Percentiles rank a stretch among this genome's conserved stretches.
phyloP scores from a whole-genome alignment of 2,329 filamentous ascomycete genomes.

The Colletotrichum sp. region DNA sequence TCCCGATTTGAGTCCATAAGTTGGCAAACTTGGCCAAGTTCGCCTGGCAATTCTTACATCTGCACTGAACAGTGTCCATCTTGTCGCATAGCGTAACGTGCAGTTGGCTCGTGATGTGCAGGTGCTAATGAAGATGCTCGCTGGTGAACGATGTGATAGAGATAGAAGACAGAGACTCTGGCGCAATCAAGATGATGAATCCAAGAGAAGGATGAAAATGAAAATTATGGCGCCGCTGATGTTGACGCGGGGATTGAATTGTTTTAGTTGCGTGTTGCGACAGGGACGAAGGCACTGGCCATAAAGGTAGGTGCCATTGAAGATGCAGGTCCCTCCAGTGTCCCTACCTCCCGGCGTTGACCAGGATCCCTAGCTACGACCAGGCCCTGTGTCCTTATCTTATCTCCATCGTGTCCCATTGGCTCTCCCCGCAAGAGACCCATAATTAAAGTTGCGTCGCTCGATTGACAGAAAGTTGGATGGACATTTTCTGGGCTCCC shows the following conservation, averaged over 20 bases:
- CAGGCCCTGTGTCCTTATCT: background rate
- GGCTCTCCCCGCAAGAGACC: background rate
- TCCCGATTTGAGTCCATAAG: slow-evolving; percentile 44
- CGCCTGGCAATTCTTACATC: slow-evolving; percentile 36
- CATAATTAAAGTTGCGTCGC: background rate
- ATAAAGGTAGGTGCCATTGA: background rate
- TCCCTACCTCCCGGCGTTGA: background rate
- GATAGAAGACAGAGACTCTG: background rate
- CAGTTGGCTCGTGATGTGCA: background rate
- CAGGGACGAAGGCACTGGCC: background rate
- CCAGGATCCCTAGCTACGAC: background rate
- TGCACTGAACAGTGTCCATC: slow-evolving; percentile 41
- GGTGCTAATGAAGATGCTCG: background rate
- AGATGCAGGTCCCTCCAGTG: background rate
- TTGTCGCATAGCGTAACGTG: background rate
- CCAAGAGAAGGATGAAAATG: background rate
- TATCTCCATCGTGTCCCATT: background rate
- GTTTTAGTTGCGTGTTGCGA: background rate
- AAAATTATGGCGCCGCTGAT: background rate
- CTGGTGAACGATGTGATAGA: background rate
- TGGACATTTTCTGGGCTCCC: background rate
- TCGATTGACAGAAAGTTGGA: background rate
- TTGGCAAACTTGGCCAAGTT: slow-evolving; percentile 37
- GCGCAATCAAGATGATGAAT: background rate
- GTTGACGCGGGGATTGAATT: background rate